Evolutionary conservation across 2,329 filamentous ascomycete genomes (phyloP).

Genomic region (Gliomastix tumulicola): DNA sequence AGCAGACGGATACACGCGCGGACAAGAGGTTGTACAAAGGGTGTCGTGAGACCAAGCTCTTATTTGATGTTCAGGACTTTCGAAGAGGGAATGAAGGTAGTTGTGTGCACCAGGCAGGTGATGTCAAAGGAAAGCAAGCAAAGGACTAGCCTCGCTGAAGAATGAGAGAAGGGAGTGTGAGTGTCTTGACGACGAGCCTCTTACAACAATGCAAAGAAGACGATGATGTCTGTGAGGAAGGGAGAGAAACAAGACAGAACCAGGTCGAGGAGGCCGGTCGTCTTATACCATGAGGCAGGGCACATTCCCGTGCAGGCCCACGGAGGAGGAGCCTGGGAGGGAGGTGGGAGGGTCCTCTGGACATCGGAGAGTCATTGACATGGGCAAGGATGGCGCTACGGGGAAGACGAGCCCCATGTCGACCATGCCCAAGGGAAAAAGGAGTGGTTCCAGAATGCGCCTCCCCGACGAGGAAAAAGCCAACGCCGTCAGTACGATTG

Average conservation of each 20-base stretch:
- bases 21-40: constrained; percentile 2
- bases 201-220: constrained; percentile 11
- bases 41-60: constrained; percentile 1
- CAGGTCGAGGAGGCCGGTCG: constrained; percentile 2
- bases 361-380: too few species aligned
- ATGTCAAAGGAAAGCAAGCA: constrained; percentile 9
- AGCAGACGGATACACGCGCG: not conserved
- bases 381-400: too few species aligned
- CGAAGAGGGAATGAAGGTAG: constrained; percentile 3
- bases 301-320: constrained; percentile 7
- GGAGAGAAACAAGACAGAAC: constrained; percentile 4
- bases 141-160: constrained; percentile 27
- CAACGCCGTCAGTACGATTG: too few species aligned
- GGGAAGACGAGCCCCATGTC: too few species aligned
- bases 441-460: too few species aligned
- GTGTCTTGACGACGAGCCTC: constrained; percentile 19
- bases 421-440: too few species aligned
- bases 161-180: constrained; percentile 15
- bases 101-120: constrained; percentile 11
- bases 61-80: constrained; percentile 2
- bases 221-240: constrained; percentile 5
- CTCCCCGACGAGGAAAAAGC: too few species aligned
- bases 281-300: constrained; percentile 6
- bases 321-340: too few species aligned
- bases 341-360: constrained; percentile 1